Conservation (phyloP, 306 rosid genomes). For the Pterocarpus santalinus region DNA sequence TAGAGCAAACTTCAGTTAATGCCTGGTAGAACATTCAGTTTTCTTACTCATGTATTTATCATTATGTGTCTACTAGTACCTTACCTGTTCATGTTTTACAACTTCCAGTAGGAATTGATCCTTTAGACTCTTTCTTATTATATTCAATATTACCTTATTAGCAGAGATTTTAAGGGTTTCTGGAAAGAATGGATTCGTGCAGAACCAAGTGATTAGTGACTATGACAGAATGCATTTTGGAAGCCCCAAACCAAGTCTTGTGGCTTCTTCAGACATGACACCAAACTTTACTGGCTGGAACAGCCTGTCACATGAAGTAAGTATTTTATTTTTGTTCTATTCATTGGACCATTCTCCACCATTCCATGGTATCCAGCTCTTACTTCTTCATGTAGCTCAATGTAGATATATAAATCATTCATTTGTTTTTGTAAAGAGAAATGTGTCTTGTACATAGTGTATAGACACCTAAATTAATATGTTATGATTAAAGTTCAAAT, state of each 20-base stretch:
- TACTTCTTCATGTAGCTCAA: conserved; percentile 20
- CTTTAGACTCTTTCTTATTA: not conserved
- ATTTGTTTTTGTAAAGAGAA: not conserved
- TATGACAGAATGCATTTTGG: conserved; percentile 48
- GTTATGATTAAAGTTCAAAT: no score
- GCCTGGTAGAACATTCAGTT: not conserved
- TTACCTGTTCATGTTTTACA: not conserved
- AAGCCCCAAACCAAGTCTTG: conserved; percentile 41
- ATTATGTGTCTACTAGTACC: not conserved
- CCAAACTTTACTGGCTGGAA: conserved; percentile 47
- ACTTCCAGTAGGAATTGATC: no score
- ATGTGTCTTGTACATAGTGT: no score
- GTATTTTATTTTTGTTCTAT: not conserved
- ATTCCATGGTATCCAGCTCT: not conserved
- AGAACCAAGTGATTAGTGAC: conserved; percentile 44
- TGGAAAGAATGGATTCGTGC: conserved; percentile 47
- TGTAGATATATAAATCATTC: not conserved
- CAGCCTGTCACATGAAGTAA: conserved; percentile 50
- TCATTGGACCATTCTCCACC: conserved; percentile 19
- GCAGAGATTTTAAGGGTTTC: conserved; percentile 51
- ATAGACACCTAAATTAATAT: no score
- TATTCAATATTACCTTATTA: conserved; percentile 2
- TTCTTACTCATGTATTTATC: not conserved
- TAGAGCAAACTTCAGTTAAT: conserved; percentile 29
- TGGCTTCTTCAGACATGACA: conserved; percentile 43